Evolutionary conservation across 257 asterid genomes (phyloP), one percentile per base, ranked within the genome.

Genomic region (Paraleonurus japonicus): DNA sequence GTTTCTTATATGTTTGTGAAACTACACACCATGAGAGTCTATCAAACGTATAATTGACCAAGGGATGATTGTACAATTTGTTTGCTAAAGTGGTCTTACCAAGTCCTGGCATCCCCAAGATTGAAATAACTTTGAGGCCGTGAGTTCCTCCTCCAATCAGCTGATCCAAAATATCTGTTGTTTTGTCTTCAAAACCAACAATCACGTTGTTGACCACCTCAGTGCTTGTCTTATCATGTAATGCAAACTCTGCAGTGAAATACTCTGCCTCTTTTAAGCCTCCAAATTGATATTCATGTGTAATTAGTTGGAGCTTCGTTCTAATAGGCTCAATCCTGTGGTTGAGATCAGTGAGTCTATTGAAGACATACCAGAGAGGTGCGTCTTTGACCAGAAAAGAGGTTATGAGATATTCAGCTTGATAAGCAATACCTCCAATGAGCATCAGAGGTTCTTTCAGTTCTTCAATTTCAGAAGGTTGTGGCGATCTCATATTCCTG

Each of bases 111-210:
- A n/a, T n/a, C n/a, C 84, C 84, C 11, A 41, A 79, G 0, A 85
- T 61, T 4, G 81, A 60, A n/a, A 76, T 20, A 15, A 57, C 26
- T 20, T 79, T 76, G 0, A 73, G 57, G 0, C 39, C 0, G n/a
- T 9, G 0, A 7, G 9, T 12, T 68, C 45, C 61, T 3, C 43
- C 19, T 0, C 69, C 15, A 0, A 1, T 10, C 16, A 79, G 75
- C 2, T 19, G 23, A 7, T 6, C 50, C 35, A 32, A 43, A 20
- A 81, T 37, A 0, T 50, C 19, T 2, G 1, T 1, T 28, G 5
- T 57, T 12, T 72, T 67, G 0, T 65, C 27, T 47, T 75, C 62
- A 20, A 77, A 47, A 27, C 89, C 84, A 1, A 26, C 74, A 6
- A 70, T 23, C 0, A 65, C 51, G 4, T 77, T 74, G 2, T 67